phyloP scores from a whole-genome alignment of 169 alveolate species.

The Cryptosporidium sp. region DNA sequence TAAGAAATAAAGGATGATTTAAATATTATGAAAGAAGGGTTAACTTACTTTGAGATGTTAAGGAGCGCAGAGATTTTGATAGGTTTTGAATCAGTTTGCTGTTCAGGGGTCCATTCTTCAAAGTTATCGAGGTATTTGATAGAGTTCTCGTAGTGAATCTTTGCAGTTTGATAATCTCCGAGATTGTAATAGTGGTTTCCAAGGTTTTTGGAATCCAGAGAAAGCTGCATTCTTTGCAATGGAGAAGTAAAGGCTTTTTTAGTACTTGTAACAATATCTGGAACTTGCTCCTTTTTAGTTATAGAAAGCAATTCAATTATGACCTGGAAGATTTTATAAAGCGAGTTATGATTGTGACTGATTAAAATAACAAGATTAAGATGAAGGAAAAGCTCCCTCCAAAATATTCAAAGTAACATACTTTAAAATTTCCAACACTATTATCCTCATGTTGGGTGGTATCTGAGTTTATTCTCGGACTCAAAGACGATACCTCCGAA shows the following conservation, averaged over 20 bases:
- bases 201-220: slow-evolving; percentile 34
- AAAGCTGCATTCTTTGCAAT: slow-evolving; percentile 56
- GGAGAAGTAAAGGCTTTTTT: slow-evolving; percentile 14
- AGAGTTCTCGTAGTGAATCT: slow-evolving; percentile 47
- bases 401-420: background rate
- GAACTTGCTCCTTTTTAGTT: slow-evolving; percentile 31
- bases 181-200: slow-evolving; percentile 54
- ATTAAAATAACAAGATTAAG: background rate
- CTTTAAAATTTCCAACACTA: background rate
- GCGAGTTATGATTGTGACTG: too few species aligned
- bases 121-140: slow-evolving; percentile 4
- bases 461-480: background rate
- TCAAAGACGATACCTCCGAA: background rate
- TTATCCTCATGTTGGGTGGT: background rate
- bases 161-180: slow-evolving; percentile 33
- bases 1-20: too few species aligned
- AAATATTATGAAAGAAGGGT: background rate
- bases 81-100: slow-evolving; percentile 29
- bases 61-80: slow-evolving; percentile 32
- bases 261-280: slow-evolving; percentile 3
- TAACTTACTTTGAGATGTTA: slow-evolving; percentile 64
- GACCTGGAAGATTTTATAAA: background rate
- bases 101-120: slow-evolving; percentile 62
- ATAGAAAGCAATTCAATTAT: slow-evolving; percentile 22
- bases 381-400: background rate